Conservation (phyloP, 345 rosid species). For the Gossypium rotundifolium region DNA sequence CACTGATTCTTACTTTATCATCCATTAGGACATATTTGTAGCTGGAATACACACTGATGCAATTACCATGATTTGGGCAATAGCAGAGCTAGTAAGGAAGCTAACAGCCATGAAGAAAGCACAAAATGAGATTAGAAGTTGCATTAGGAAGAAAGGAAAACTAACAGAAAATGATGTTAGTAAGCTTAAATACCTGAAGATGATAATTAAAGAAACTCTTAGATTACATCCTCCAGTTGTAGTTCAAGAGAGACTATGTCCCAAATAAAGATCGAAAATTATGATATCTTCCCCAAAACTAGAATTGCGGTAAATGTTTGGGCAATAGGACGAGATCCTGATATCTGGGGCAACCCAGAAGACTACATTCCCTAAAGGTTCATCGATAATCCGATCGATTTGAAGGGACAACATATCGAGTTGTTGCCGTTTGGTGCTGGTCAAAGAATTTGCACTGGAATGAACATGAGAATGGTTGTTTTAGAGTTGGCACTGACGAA, state of each 20-base stretch:
- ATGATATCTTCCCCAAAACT: neutral
- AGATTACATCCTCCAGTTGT: neutral
- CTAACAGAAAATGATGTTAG: slow-evolving; percentile 12
- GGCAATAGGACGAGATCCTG: neutral
- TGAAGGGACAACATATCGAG: slow-evolving; percentile 2
- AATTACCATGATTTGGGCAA: slow-evolving; percentile 44
- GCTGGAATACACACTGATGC: slow-evolving; percentile 47
- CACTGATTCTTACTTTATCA: too few species aligned
- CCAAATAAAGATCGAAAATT: neutral
- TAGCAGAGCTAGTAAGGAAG: slow-evolving; percentile 43
- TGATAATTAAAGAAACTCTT: slow-evolving; percentile 7
- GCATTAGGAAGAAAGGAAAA: slow-evolving; percentile 25
- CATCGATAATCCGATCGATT: neutral
- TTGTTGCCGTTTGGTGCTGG: neutral
- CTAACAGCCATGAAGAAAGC: slow-evolving; percentile 52
- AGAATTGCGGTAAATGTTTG: neutral
- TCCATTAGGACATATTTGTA: slow-evolving; percentile 33
- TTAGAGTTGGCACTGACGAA: neutral
- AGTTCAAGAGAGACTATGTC: neutral
- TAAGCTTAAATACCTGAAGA: neutral
- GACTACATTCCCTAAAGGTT: neutral
- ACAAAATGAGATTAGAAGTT: slow-evolving; percentile 40
- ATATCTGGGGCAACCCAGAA: neutral
- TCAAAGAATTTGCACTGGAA: neutral
- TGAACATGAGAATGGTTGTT: neutral